phyloP scores from a whole-genome alignment of 2,329 filamentous ascomycete species.

The Sporothrix pallida region DNA sequence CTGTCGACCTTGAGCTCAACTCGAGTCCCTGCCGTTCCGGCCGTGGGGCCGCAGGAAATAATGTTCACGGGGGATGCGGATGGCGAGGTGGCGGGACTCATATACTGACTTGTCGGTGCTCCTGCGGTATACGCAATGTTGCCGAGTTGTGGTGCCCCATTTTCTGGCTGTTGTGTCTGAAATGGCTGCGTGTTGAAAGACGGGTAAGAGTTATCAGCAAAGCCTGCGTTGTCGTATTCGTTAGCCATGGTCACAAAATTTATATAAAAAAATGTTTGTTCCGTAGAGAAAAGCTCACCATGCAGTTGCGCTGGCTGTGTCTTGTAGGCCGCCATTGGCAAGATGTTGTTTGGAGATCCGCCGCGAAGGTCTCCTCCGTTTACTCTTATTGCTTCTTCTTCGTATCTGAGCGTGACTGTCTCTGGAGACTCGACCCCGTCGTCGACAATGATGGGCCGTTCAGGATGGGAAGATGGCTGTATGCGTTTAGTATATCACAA shows the following conservation, averaged over 20 bases:
- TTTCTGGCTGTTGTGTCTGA: constrained; percentile 55
- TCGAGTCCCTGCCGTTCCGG: constrained; percentile 72
- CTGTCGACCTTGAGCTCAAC: constrained; percentile 76
- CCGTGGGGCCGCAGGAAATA: constrained; percentile 70
- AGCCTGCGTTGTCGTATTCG: constrained; percentile 38
- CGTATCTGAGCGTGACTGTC: constrained; percentile 61
- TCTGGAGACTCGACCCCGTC: constrained; percentile 64
- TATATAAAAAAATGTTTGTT: not conserved
- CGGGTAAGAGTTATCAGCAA: constrained; percentile 57
- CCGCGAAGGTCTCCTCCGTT: constrained; percentile 57
- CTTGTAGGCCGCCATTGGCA: constrained; percentile 88
- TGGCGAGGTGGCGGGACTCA: constrained; percentile 45
- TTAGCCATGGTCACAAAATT: not conserved
- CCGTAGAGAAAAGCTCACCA: constrained; percentile 63
- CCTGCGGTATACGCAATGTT: constrained; percentile 65
- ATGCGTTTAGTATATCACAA: not conserved
- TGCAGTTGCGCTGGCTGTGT: constrained; percentile 76
- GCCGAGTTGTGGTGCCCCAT: constrained; percentile 58
- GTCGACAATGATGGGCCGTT: constrained; percentile 64
- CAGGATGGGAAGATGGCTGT: constrained; percentile 60
- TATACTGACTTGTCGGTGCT: constrained; percentile 69
- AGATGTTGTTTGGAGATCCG: constrained; percentile 63
- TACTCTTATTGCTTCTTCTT: constrained; percentile 60
- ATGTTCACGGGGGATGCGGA: constrained; percentile 52
- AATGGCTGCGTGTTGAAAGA: constrained; percentile 58